Evolutionary conservation across 331 rosid genomes (phyloP), one percentile per base, ranked within the genome.

Genomic region (Saraca asoca): DNA sequence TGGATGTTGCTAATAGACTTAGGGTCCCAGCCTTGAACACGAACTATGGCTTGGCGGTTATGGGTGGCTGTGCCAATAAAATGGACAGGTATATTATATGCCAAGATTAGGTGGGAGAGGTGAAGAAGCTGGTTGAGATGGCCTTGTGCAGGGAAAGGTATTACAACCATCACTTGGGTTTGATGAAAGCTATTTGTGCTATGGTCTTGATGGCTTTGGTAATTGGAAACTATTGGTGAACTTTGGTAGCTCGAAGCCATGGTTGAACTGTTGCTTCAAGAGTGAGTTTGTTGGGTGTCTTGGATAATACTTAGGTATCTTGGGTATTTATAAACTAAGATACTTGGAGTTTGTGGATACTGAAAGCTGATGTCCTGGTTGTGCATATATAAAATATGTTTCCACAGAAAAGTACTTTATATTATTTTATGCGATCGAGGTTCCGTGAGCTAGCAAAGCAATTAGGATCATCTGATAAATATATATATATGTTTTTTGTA

Each of bases 111-210:
- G 60, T 91, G 91, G 0, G 92, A 87, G 58, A 86, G 86, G 75
- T 89, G 95, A 52, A 88, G 90, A 31, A 91, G 92, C 39, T 91
- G 95, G 78, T 91, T 91, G 35, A 91, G 88, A 70, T 91, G 98
- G 46, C 98, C 96, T 51, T 91, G 96, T 4, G 96, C 95, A 2
- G 96, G 95, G 55, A 91, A 70, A 1, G 98, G 98, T 0, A 88
- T 89, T 62, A 91, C 48, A 10, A 91, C 87, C 2, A 81, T 80
- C 12, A 88, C 88, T 24, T 77, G 70, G 34, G 37, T 20, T 37
- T 68, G 71, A 18, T 52, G 66, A 19, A 60, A 64, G 5, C 58
- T 49, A 43, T 74, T 66, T 12, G 50, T 31, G 69, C 35, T 5
- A 12, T 57, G 60, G 35, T 10, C 5, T 31, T 52, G 18, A 15